These are phyloP conservation scores for Cyamopsis tetragonoloba DNA, from an alignment of 306 rosid genomes.

Conservation along the genomic window DNA sequence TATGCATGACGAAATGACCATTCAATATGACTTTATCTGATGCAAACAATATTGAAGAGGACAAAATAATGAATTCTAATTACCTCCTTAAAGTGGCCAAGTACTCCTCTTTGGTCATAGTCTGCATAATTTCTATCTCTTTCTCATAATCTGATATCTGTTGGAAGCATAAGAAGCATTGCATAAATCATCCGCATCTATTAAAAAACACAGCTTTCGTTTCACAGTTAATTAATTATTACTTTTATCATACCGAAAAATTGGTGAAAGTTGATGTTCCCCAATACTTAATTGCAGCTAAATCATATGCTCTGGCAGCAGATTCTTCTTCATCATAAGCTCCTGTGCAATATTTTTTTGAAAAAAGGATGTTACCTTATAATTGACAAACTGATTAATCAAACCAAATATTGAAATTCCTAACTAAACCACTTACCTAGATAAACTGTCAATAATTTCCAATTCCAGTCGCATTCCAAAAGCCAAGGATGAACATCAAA, in stretches of 20 bases:
- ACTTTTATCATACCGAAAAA: constrained; percentile 47
- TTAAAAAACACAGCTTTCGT: neutral
- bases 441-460: constrained; percentile 44
- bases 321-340: constrained; percentile 88
- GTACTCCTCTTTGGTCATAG: constrained; percentile 78
- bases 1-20: neutral
- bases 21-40: neutral
- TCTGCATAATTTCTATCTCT: constrained; percentile 66
- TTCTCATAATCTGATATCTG: constrained; percentile 64
- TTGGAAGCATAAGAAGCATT: neutral
- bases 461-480: constrained; percentile 28
- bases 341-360: constrained; percentile 48
- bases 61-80: neutral
- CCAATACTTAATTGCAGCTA: constrained; percentile 84
- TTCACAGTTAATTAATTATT: neutral
- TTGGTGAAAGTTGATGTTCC: constrained; percentile 71
- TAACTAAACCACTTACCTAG: constrained; percentile 44
- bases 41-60: neutral
- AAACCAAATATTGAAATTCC: neutral
- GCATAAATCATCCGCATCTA: neutral
- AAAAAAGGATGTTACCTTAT: neutral
- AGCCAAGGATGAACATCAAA: neutral
- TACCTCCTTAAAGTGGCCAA: constrained; percentile 79
- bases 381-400: neutral
- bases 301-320: constrained; percentile 85